These are phyloP conservation scores for Chiua sp. DNA, from an alignment of 1,284 basidiomycete species.

Conservation along the genomic window DNA sequence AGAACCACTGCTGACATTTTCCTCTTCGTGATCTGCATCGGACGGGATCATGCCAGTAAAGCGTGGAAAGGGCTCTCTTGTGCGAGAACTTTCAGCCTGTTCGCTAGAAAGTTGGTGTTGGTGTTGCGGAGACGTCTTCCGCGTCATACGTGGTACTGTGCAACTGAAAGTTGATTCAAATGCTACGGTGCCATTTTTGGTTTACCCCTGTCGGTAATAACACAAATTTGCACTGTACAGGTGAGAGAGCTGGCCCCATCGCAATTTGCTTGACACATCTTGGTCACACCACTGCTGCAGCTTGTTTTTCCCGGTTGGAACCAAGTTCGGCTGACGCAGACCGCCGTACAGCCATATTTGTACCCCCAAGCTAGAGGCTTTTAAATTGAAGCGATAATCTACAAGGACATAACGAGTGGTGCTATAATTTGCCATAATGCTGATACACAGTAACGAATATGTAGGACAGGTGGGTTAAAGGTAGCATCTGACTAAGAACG, in stretches of 20 bases:
- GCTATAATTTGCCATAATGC: constrained; percentile 9
- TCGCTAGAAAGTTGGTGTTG: constrained; percentile 1
- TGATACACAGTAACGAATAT: constrained; percentile 7
- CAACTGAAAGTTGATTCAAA: neutral
- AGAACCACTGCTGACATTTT: neutral
- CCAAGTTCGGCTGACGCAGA: too few relatives aligned
- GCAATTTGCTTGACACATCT: too few relatives aligned
- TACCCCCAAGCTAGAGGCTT: too few relatives aligned
- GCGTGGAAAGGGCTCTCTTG: neutral
- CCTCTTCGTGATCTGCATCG: constrained; percentile 3
- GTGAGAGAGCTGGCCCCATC: too few relatives aligned
- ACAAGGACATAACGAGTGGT: constrained; percentile 10
- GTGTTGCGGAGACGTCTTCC: neutral
- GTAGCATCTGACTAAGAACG: neutral
- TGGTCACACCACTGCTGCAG: too few relatives aligned
- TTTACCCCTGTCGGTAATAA: constrained; percentile 12
- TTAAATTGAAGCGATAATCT: too few relatives aligned
- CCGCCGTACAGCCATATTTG: too few relatives aligned
- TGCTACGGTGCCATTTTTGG: constrained; percentile 12
- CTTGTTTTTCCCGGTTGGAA: too few relatives aligned
- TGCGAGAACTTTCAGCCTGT: neutral
- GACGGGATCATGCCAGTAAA: too few relatives aligned
- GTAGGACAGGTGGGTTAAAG: neutral
- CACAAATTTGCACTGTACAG: too few relatives aligned
- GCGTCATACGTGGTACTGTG: constrained; percentile 15